Percentiles rank a stretch among this genome's conserved stretches.
Conservation (phyloP, 2,329 filamentous ascomycete genomes). For the Diplocarpon mali region DNA sequence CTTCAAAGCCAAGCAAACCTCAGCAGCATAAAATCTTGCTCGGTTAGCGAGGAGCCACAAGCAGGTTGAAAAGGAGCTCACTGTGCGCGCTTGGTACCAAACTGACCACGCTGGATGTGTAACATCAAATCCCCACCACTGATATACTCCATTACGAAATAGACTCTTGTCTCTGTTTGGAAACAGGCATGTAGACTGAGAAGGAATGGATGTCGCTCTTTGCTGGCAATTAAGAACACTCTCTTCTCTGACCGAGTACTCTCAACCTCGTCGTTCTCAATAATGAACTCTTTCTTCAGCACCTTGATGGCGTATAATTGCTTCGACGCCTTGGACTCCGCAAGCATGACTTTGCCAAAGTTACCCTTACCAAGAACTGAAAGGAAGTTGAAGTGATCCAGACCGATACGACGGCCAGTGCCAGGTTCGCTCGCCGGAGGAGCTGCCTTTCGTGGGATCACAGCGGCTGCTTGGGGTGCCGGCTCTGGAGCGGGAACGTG, state of each 20-base stretch:
- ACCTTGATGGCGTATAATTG: conserved; percentile 98
- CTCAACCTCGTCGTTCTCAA: conserved; percentile 98
- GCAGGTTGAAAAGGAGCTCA: conserved; percentile 37
- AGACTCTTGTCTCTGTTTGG: conserved; percentile 95
- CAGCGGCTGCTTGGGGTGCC: conserved; percentile 24
- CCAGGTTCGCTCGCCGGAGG: conserved; percentile 63
- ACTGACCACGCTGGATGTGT: conserved; percentile 94
- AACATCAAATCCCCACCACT: conserved; percentile 98
- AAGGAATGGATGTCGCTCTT: conserved; percentile 91
- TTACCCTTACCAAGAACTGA: conserved; percentile 98
- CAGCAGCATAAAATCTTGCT: conserved; percentile 82
- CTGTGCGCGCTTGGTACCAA: conserved; percentile 92
- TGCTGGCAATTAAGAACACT: conserved; percentile 93
- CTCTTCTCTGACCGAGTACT: conserved; percentile 96
- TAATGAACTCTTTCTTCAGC: conserved; percentile 99
- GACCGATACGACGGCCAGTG: conserved; percentile 74
- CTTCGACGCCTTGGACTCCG: conserved; percentile 86
- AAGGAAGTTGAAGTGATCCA: conserved; percentile 99
- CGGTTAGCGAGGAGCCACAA: conserved; percentile 17
- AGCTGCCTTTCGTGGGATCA: conserved; percentile 42
- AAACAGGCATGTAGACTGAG: conserved; percentile 95
- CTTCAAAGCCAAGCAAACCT: conserved; percentile 93
- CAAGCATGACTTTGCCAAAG: conserved; percentile 99
- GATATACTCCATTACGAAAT: conserved; percentile 99
- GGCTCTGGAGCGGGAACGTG: conserved; percentile 22